Percentiles rank a stretch among this genome's conserved stretches.
phyloP scores from a whole-genome alignment of 257 asterid genomes.

The Echites panduratus region DNA sequence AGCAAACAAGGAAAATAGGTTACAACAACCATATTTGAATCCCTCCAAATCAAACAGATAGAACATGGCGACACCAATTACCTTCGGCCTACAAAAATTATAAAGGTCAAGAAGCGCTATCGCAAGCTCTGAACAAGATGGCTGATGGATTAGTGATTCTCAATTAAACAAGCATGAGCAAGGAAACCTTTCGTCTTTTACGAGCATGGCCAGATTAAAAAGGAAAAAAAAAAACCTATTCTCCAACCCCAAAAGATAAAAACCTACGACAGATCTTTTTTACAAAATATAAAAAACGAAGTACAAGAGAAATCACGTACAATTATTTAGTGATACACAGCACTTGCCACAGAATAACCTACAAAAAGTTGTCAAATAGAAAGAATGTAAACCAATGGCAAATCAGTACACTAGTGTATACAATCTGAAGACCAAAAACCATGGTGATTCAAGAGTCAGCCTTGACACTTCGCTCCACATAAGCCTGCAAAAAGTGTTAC shows the following conservation, averaged over 20 bases:
- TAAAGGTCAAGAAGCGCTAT: not conserved
- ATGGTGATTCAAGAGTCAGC: slow-evolving; percentile 36
- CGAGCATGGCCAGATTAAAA: not conserved
- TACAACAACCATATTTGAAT: too few relatives aligned
- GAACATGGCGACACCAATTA: too few relatives aligned
- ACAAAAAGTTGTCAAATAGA: not conserved
- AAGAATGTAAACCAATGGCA: not conserved
- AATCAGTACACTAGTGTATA: not conserved
- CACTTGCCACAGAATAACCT: not conserved
- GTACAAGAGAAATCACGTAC: not conserved
- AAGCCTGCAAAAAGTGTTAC: slow-evolving; percentile 47
- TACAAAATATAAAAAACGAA: not conserved
- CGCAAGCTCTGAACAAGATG: not conserved
- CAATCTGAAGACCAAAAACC: slow-evolving; percentile 3
- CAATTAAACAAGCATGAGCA: not conserved
- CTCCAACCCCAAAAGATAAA: not conserved
- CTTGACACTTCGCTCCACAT: slow-evolving; percentile 58
- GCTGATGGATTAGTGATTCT: not conserved
- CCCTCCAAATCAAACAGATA: too few relatives aligned
- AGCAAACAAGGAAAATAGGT: too few relatives aligned
- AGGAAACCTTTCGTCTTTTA: not conserved
- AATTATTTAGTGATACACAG: not conserved
- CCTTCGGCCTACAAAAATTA: not conserved
- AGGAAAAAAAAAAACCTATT: not conserved
- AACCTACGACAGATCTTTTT: not conserved